These are phyloP conservation scores for Citeromyces matritensis DNA, from an alignment of 805 yeast genomes.

Conservation along the genomic window DNA sequence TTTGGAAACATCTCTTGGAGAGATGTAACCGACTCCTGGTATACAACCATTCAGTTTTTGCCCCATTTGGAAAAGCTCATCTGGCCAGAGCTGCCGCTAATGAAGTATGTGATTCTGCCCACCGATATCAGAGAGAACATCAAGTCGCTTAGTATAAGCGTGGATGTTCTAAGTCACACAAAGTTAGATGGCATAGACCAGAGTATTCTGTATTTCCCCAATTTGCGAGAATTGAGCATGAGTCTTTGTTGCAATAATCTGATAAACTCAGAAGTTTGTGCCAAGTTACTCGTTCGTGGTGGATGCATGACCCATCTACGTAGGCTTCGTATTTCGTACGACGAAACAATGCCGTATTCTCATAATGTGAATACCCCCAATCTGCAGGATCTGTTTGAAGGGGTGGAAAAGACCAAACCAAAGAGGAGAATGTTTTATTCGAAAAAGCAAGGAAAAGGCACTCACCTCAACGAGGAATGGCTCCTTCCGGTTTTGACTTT, in stretches of 20 bases:
- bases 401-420: neutral
- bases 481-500: constrained; percentile 1
- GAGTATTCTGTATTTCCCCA: constrained; percentile 3
- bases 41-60: constrained; percentile 2
- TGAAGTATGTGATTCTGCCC: constrained; percentile 3
- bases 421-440: neutral
- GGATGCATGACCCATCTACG: constrained; percentile 1
- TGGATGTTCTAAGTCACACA: neutral
- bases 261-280: neutral
- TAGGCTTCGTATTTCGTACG: neutral
- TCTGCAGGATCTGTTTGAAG: neutral
- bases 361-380: neutral
- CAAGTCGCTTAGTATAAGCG: constrained; percentile 3
- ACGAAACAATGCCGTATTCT: neutral
- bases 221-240: constrained; percentile 2
- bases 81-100: constrained; percentile 4
- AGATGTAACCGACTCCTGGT: constrained; percentile 5
- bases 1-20: constrained; percentile 3
- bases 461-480: constrained; percentile 1
- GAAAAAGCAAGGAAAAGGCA: neutral
- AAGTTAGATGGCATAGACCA: constrained; percentile 3
- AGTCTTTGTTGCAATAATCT: neutral
- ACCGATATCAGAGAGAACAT: constrained; percentile 1
- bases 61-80: constrained; percentile 2
- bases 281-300: constrained; percentile 3